Percentiles rank a stretch among this genome's conserved stretches.
Evolutionary conservation across 768 basidiomycete species (phyloP).

Genomic region (Russula virescens): DNA sequence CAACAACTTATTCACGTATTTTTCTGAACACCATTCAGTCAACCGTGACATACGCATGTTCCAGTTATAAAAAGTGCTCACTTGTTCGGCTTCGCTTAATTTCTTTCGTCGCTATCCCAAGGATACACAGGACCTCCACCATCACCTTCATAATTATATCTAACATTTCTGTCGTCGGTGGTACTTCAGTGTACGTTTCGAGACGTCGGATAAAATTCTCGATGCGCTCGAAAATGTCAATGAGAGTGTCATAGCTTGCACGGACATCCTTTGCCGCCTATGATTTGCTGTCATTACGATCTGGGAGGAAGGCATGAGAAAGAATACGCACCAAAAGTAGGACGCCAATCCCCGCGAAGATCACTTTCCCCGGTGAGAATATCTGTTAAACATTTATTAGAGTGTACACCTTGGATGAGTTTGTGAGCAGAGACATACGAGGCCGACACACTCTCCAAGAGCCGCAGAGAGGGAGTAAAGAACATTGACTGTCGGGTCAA

Average conservation of each 20-base stretch:
- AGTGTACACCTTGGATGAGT: not conserved
- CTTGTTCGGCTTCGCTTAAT: not conserved
- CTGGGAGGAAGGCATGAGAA: too few relatives aligned
- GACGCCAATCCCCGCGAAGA: not conserved
- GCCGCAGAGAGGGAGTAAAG: not conserved
- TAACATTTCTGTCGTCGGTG: not conserved
- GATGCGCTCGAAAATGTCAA: constrained; percentile 1
- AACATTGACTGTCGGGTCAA: not conserved
- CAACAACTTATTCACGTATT: not conserved
- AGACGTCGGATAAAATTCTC: constrained; percentile 1
- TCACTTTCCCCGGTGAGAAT: not conserved
- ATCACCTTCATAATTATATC: not conserved
- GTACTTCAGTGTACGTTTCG: not conserved
- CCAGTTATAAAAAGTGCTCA: not conserved
- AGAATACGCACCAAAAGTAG: not conserved
- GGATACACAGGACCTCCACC: constrained; percentile 2
- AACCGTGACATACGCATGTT: not conserved
- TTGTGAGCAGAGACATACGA: not conserved
- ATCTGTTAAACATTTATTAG: not conserved
- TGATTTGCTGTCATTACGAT: not conserved
- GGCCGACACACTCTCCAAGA: not conserved
- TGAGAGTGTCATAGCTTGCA: not conserved
- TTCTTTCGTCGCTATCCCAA: constrained; percentile 1
- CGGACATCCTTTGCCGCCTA: not conserved
- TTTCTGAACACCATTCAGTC: not conserved